Conservation (phyloP, 2,329 filamentous ascomycete species). For the Aspergillus fumigatus region DNA sequence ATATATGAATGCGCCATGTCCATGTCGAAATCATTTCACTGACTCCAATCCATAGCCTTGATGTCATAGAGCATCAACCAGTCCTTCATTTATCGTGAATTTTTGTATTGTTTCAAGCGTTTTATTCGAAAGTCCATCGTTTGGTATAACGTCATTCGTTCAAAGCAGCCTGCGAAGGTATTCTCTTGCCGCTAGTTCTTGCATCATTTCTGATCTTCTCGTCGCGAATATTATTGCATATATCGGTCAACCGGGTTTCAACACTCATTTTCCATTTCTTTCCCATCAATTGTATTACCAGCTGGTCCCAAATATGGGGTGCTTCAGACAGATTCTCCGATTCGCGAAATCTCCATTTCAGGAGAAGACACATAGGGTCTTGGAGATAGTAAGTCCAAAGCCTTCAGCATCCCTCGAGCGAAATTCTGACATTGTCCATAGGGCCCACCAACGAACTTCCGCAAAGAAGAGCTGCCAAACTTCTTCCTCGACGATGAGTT, state of each 20-base stretch:
- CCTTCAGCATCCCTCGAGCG: not conserved
- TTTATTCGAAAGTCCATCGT: constrained; percentile 19
- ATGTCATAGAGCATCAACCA: constrained; percentile 25
- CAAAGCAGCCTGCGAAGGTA: constrained; percentile 14
- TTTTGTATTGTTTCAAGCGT: constrained; percentile 12
- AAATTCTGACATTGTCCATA: constrained; percentile 16
- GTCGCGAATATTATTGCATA: not conserved
- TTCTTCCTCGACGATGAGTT: constrained; percentile 38
- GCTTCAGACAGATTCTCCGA: constrained; percentile 33
- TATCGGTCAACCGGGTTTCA: not conserved
- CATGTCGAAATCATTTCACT: not conserved
- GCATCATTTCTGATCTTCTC: constrained; percentile 3
- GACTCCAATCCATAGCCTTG: constrained; percentile 14
- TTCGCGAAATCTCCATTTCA: constrained; percentile 32
- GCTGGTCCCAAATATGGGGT: constrained; percentile 24
- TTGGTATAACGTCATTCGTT: constrained; percentile 20
- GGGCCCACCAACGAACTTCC: constrained; percentile 42
- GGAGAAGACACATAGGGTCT: constrained; percentile 22
- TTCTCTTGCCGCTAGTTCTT: constrained; percentile 11
- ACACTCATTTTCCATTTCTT: not conserved
- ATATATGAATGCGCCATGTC: not conserved
- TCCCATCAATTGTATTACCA: not conserved
- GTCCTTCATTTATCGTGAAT: constrained; percentile 14
- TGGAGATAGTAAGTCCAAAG: constrained; percentile 32
- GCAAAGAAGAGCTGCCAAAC: constrained; percentile 38